Percentiles rank a stretch among this genome's conserved stretches.
These are phyloP conservation scores for Berkeleyomyces basicola DNA, from an alignment of 2,329 filamentous ascomycete genomes.

Conservation along the genomic window DNA sequence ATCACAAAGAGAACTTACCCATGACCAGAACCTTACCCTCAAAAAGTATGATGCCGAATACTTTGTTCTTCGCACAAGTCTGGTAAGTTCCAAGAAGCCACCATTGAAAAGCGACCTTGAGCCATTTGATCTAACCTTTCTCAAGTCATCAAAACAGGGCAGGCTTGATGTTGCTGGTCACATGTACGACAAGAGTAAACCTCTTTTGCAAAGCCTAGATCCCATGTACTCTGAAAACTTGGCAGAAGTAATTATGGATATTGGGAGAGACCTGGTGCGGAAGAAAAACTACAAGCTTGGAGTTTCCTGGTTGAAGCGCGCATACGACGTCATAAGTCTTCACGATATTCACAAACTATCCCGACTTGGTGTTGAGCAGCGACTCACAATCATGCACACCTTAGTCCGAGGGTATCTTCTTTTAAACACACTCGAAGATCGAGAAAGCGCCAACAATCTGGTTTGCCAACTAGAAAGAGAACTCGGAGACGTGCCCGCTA, in stretches of 20 bases:
- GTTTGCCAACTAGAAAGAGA: constrained; percentile 46
- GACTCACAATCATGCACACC: constrained; percentile 48
- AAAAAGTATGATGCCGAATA: constrained; percentile 36
- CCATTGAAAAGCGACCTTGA: no score
- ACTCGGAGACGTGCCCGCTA: constrained; percentile 45
- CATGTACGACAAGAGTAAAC: constrained; percentile 47
- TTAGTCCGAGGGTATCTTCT: constrained; percentile 39
- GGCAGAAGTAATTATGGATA: constrained; percentile 52
- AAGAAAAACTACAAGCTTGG: constrained; percentile 30
- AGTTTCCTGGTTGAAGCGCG: constrained; percentile 51
- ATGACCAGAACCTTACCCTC: constrained; percentile 1
- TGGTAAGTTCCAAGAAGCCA: constrained; percentile 32
- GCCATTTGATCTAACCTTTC: constrained; percentile 14
- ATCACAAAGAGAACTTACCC: neutral
- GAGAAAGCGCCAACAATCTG: constrained; percentile 37
- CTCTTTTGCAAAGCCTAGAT: constrained; percentile 26
- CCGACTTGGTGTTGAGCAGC: constrained; percentile 44
- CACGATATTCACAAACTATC: constrained; percentile 40
- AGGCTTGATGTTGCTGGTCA: constrained; percentile 63
- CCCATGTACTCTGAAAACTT: constrained; percentile 40
- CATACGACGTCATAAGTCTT: constrained; percentile 39
- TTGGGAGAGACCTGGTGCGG: constrained; percentile 44
- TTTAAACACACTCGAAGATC: constrained; percentile 26
- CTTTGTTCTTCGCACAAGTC: constrained; percentile 43
- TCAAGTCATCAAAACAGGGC: constrained; percentile 56